A percentile compares a stretch with the other conserved stretches of the same genome.
Evolutionary conservation across 2,329 filamentous ascomycete species (phyloP).

Genomic region (Cladosporium phlei): DNA sequence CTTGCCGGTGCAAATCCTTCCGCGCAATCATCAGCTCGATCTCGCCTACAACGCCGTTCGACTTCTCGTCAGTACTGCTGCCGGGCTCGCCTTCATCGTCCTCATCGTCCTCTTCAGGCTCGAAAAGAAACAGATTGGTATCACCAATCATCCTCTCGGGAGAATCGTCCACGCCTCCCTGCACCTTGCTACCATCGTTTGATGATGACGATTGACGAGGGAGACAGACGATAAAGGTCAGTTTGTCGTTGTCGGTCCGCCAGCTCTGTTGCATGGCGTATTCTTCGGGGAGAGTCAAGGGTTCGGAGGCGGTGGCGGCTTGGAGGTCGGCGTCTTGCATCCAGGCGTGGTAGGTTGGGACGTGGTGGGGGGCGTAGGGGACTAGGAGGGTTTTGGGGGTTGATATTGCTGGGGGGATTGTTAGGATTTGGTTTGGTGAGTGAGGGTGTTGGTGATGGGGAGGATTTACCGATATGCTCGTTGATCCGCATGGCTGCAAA

Average conservation of each 20-base stretch:
- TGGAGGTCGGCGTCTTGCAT: conserved; percentile 84
- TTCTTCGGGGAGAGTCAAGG: conserved; percentile 73
- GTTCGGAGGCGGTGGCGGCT: conserved; percentile 81
- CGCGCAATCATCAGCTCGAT: conserved; percentile 82
- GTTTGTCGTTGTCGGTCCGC: conserved; percentile 75
- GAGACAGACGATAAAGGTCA: conserved; percentile 83
- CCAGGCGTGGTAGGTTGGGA: conserved; percentile 79
- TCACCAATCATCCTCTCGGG: conserved; percentile 47
- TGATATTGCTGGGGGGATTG: conserved; percentile 27
- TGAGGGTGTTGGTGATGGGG: not conserved
- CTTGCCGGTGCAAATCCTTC: conserved; percentile 52
- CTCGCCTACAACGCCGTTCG: conserved; percentile 55
- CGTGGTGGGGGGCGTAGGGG: conserved; percentile 78
- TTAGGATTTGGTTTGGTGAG: not conserved
- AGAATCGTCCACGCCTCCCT: conserved; percentile 46
- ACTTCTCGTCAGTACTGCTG: not conserved
- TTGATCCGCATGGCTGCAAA: conserved; percentile 40
- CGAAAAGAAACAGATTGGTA: conserved; percentile 65
- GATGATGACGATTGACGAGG: conserved; percentile 21
- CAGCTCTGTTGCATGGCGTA: conserved; percentile 87
- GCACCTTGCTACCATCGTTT: not conserved
- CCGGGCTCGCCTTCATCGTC: conserved; percentile 31
- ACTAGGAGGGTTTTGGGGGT: conserved; percentile 68
- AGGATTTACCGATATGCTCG: conserved; percentile 34
- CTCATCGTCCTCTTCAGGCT: conserved; percentile 44